A percentile compares a stretch with the other conserved stretches of the same genome.
phyloP scores from a whole-genome alignment of 2,329 filamentous ascomycete species.

The Tolypocladium paradoxum region DNA sequence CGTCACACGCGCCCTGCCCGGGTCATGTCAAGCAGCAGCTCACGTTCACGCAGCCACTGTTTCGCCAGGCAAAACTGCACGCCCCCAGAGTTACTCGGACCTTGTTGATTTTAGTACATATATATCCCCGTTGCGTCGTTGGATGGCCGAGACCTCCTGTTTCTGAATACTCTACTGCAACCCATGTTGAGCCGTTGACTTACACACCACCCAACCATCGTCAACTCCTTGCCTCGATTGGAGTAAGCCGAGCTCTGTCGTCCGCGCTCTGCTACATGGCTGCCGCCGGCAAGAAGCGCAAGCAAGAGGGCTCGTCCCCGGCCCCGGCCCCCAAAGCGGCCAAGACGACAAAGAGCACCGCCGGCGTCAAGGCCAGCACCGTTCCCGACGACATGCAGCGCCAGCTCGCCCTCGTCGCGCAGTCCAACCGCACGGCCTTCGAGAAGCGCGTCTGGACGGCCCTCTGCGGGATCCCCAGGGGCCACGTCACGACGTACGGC shows the following conservation, averaged over 20 bases:
- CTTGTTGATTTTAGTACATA: background rate
- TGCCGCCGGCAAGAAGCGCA: slow-evolving; percentile 2
- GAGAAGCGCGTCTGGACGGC: slow-evolving; percentile 58
- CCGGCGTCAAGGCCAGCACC: background rate
- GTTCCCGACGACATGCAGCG: slow-evolving; percentile 19
- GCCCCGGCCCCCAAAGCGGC: background rate
- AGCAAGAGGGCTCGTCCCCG: background rate
- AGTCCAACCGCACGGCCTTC: slow-evolving; percentile 37
- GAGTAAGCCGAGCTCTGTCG: too few species aligned
- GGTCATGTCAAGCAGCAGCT: background rate
- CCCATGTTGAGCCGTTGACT: background rate
- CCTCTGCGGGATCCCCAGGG: slow-evolving; percentile 66
- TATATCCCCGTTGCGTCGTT: background rate
- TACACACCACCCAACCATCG: background rate
- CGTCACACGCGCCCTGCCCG: background rate
- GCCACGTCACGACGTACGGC: slow-evolving; percentile 68
- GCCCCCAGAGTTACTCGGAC: background rate
- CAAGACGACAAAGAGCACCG: background rate
- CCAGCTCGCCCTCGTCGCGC: slow-evolving; percentile 34
- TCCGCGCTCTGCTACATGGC: background rate
- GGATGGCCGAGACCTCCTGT: background rate
- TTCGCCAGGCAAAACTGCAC: background rate
- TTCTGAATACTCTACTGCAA: background rate
- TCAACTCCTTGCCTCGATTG: too few species aligned
- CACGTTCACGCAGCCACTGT: background rate